Percentiles rank a stretch among this genome's conserved stretches.
These are phyloP conservation scores for Malbranchea cinnamomea DNA, from an alignment of 2,329 filamentous ascomycete species.

Conservation along the genomic window DNA sequence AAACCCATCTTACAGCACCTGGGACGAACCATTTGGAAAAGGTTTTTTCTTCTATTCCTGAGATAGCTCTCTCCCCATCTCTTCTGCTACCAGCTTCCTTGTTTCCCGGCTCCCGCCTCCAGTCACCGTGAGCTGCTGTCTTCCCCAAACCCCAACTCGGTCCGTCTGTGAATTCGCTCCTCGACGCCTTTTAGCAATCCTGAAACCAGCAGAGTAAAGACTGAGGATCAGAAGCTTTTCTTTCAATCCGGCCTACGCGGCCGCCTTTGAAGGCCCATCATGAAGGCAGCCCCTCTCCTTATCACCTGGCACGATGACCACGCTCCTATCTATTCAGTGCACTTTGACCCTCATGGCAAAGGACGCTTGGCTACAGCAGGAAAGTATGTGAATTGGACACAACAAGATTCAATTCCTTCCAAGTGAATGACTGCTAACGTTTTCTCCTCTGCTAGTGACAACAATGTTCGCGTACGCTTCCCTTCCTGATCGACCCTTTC, in stretches of 20 bases:
- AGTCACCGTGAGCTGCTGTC: too few species aligned
- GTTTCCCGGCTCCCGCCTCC: too few species aligned
- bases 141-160: too few species aligned
- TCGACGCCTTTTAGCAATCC: too few species aligned
- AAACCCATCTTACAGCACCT: too few species aligned
- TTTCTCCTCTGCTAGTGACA: constrained; percentile 41
- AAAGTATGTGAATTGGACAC: constrained; percentile 35
- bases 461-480: constrained; percentile 69
- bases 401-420: not conserved
- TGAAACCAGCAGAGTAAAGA: too few species aligned
- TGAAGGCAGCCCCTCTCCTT: constrained; percentile 93
- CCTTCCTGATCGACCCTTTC: constrained; percentile 11
- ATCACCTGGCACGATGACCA: constrained; percentile 99
- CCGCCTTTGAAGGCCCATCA: constrained; percentile 27
- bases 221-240: not conserved
- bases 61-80: too few species aligned
- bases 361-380: constrained; percentile 84
- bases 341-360: constrained; percentile 88
- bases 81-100: too few species aligned
- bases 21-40: too few species aligned
- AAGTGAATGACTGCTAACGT: constrained; percentile 6
- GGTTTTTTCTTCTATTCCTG: too few species aligned
- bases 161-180: too few species aligned
- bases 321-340: constrained; percentile 89
- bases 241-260: constrained; percentile 3